Evolutionary conservation across 768 basidiomycete genomes (phyloP).

Genomic region (Suillus decipiens): DNA sequence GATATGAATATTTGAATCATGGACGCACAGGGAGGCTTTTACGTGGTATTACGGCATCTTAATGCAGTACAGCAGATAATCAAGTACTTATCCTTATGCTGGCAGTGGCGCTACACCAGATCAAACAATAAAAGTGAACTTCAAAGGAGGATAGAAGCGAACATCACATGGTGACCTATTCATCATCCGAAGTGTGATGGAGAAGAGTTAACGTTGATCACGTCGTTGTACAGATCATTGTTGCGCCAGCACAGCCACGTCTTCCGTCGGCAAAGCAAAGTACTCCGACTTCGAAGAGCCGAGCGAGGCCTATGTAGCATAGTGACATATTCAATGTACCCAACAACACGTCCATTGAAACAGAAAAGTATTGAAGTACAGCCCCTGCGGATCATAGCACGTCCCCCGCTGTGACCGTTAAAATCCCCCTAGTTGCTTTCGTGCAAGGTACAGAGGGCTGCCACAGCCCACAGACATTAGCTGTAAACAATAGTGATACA

Average conservation of each 20-base stretch:
- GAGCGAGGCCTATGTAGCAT: background rate
- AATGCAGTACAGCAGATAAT: background rate
- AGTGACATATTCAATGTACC: background rate
- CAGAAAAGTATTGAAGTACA: background rate
- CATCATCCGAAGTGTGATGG: background rate
- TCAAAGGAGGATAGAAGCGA: conserved; percentile 1
- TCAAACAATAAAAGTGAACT: background rate
- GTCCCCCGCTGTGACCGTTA: too few species aligned
- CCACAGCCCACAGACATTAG: background rate
- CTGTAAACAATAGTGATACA: background rate
- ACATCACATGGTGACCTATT: background rate
- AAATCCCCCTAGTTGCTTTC: too few species aligned
- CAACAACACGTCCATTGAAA: background rate
- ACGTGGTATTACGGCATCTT: background rate
- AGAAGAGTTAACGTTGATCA: background rate
- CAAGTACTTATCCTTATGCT: background rate
- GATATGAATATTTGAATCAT: background rate
- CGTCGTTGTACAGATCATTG: background rate
- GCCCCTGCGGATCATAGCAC: background rate
- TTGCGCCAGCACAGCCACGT: background rate
- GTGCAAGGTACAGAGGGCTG: too few species aligned
- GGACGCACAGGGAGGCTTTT: too few species aligned
- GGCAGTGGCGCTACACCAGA: conserved; percentile 2
- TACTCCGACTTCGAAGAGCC: too few species aligned
- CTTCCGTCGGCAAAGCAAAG: too few species aligned